phyloP scores from a whole-genome alignment of 495 filamentous ascomycete species.

The Baudoinia panamericana region DNA sequence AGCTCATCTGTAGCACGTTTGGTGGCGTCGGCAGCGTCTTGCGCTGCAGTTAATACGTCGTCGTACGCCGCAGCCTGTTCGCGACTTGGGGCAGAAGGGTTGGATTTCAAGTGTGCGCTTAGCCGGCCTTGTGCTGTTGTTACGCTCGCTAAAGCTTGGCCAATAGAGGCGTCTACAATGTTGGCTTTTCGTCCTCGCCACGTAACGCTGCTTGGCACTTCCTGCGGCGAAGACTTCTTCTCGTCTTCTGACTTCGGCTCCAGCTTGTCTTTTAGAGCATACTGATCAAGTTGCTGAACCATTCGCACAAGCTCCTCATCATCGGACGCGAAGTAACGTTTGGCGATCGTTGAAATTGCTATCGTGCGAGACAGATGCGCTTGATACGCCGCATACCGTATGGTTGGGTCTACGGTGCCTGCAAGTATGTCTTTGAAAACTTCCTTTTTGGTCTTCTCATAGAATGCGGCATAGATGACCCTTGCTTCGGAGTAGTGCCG shows the following conservation, averaged over 20 bases:
- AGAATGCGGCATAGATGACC: slow-evolving; percentile 69
- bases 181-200: slow-evolving; percentile 83
- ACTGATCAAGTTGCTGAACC: slow-evolving; percentile 60
- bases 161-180: slow-evolving; percentile 89
- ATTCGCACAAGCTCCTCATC: slow-evolving; percentile 48
- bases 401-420: slow-evolving; percentile 79
- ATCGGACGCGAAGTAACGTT: slow-evolving; percentile 54
- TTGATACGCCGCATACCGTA: slow-evolving; percentile 89
- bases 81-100: slow-evolving; percentile 34
- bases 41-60: slow-evolving; percentile 74
- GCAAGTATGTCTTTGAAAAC: slow-evolving; percentile 73
- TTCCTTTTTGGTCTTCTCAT: slow-evolving; percentile 51
- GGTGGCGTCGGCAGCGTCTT: slow-evolving; percentile 87
- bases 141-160: slow-evolving; percentile 47
- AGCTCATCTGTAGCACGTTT: slow-evolving; percentile 89
- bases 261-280: slow-evolving; percentile 51
- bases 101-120: slow-evolving; percentile 48
- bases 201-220: slow-evolving; percentile 60
- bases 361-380: slow-evolving; percentile 70
- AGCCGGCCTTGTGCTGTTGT: slow-evolving; percentile 41
- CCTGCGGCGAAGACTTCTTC: slow-evolving; percentile 39
- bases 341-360: slow-evolving; percentile 62
- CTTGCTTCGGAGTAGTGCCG: slow-evolving; percentile 59
- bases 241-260: slow-evolving; percentile 36
- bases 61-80: slow-evolving; percentile 76